Evolutionary conservation across 768 basidiomycete species (phyloP).

Genomic region (Kwoniella mangroviensis): DNA sequence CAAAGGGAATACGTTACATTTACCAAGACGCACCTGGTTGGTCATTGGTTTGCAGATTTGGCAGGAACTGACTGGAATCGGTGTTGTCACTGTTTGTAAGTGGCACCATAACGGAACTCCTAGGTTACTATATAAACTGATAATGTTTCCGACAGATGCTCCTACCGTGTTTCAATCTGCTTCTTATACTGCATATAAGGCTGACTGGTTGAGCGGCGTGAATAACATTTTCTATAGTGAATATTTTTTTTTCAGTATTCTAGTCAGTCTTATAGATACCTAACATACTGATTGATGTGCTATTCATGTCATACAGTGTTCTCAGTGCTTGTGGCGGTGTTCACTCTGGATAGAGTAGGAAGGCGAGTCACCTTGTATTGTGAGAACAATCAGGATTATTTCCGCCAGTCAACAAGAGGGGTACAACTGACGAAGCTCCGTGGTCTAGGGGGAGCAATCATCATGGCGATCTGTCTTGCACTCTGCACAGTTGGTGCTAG

Average conservation of each 20-base stretch:
- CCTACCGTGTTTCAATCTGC: constrained; percentile 39
- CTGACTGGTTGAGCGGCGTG: constrained; percentile 32
- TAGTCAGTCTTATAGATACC: no score
- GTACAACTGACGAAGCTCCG: not conserved
- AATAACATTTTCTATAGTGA: constrained; percentile 42
- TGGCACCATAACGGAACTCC: not conserved
- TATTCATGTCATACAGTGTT: constrained; percentile 9
- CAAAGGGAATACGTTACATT: constrained; percentile 5
- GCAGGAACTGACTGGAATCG: constrained; percentile 42
- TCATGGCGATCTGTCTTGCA: constrained; percentile 28
- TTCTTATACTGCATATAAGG: constrained; percentile 34
- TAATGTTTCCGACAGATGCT: constrained; percentile 7
- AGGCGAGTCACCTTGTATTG: constrained; percentile 32
- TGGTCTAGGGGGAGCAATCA: constrained; percentile 22
- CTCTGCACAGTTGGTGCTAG: constrained; percentile 24
- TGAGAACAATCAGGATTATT: not conserved
- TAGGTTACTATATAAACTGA: not conserved
- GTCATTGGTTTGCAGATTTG: constrained; percentile 41
- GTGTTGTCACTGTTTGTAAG: constrained; percentile 28
- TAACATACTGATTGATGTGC: no score
- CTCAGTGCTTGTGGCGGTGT: constrained; percentile 33
- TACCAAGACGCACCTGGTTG: constrained; percentile 28
- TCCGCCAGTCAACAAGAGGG: not conserved
- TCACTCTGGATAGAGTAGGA: constrained; percentile 39
- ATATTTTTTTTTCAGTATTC: not conserved